Conservation (phyloP, 192 early-diverging fungal species). For the Podochytrium sp. region DNA sequence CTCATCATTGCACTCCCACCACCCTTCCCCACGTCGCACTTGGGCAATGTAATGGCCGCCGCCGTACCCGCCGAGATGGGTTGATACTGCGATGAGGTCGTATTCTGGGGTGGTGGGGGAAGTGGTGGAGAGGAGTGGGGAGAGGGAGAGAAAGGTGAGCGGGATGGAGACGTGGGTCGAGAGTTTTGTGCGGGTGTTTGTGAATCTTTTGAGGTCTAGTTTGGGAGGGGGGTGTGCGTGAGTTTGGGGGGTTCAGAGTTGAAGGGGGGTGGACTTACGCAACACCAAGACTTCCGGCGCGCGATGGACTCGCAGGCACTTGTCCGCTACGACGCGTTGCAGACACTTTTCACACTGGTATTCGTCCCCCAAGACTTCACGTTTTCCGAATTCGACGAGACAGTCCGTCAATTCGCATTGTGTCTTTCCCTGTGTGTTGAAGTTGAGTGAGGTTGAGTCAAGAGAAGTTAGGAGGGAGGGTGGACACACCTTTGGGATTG, state of each 20-base stretch:
- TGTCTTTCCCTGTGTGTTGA: neutral
- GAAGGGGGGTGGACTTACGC: constrained; percentile 38
- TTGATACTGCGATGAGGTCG: constrained; percentile 54
- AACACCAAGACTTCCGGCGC: constrained; percentile 55
- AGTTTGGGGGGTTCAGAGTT: neutral
- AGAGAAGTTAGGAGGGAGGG: neutral
- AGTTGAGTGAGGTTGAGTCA: neutral
- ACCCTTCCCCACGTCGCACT: constrained; percentile 33
- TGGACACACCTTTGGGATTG: constrained; percentile 46
- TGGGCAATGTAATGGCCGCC: constrained; percentile 61
- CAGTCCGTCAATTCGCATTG: constrained; percentile 48
- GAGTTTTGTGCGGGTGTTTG: constrained; percentile 48
- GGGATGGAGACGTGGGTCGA: constrained; percentile 45
- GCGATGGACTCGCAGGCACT: constrained; percentile 42
- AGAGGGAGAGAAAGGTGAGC: constrained; percentile 29
- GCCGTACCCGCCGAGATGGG: constrained; percentile 52
- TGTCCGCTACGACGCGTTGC: constrained; percentile 30
- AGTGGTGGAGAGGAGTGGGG: too few relatives aligned
- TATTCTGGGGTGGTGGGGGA: constrained; percentile 27
- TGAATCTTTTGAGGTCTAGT: constrained; percentile 55
- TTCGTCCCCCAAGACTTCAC: constrained; percentile 69
- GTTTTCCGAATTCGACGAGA: constrained; percentile 64
- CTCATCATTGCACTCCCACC: constrained; percentile 44
- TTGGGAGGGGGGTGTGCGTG: neutral
- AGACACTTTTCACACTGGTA: constrained; percentile 75